Evolutionary conservation across 2,329 filamentous ascomycete species (phyloP), one percentile per base, ranked within the genome.

Genomic region (Fonsecaea nubica): DNA sequence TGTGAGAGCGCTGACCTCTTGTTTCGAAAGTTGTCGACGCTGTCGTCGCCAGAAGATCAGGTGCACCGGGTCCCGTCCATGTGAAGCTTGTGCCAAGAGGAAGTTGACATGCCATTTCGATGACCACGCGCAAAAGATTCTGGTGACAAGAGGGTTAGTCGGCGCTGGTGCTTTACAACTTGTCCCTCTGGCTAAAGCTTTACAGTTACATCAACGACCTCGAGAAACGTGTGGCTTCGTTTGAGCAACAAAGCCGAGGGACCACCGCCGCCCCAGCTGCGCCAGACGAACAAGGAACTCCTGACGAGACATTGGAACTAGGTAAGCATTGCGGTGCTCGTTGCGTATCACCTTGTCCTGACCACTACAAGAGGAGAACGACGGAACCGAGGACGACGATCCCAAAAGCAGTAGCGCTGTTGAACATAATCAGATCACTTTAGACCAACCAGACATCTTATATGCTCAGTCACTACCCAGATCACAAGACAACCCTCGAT

Each of bases 21-120:
- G 12, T 7, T 13, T 53, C 30, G 30, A 36, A 36, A 62, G 81
- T 48, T 83, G 81, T 67, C 74, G 75, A 55, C 77, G 80, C 69
- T 83, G 81, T 67, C 79, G 81, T 32, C 76, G 77, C 58, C 80
- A 81, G 61, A 82, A 83, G 71, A 81, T 82, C 69, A 80, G 79
- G 69, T 82, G 80, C 69, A 79, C 79, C 21, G 81, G 80, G 12
- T 72, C 74, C 5, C 75, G 77, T 64, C 80, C 80, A 13, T 83
- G 81, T 72, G 77, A 79, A 55, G 76, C 76, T n/a, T 83, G 81
- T 71, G 77, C 72, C 50, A 81, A 80, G 67, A 76, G 80, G 25
- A 79, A 78, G n/a, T 72, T 80, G 18, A 67, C 74, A 0, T 82
- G 81, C 62, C 74, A 75, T 5, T 82, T 82, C 58, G 79, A 83